Evolutionary conservation across 345 rosid species (phyloP).

Genomic region (Ceriops decandra): DNA sequence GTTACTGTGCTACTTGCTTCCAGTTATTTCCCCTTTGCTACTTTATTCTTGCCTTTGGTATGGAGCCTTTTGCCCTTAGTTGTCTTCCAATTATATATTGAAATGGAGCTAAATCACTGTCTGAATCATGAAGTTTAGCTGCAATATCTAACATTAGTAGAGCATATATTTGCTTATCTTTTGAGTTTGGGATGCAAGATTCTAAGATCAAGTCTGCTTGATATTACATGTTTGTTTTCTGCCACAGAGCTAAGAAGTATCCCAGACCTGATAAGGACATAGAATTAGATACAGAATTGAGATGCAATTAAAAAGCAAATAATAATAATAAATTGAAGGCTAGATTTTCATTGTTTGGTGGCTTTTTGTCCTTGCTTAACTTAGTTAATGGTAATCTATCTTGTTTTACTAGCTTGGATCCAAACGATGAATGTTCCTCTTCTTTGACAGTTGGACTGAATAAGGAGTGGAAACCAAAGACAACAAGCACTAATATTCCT

Average conservation of each 20-base stretch:
- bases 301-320: background rate
- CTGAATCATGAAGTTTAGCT: background rate
- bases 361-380: background rate
- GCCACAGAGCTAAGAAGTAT: background rate
- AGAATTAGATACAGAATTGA: background rate
- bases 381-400: background rate
- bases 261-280: background rate
- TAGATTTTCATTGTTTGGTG: background rate
- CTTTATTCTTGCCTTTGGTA: background rate
- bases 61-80: background rate
- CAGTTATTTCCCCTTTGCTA: background rate
- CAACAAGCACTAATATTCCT: conserved; percentile 43
- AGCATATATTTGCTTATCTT: background rate
- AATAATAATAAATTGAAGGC: background rate
- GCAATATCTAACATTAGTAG: background rate
- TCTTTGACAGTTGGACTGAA: conserved; percentile 47
- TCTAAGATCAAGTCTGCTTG: conserved; percentile 9
- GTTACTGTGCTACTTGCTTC: background rate
- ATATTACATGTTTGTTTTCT: background rate
- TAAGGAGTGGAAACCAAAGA: conserved; percentile 95
- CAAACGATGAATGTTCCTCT: conserved; percentile 12
- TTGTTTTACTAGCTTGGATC: conserved; percentile 7
- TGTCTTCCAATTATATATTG: background rate
- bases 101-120: background rate
- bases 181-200: conserved; percentile 1